These are phyloP conservation scores for Eutypa lata DNA, from an alignment of 2,329 filamentous ascomycete species.

Conservation along the genomic window DNA sequence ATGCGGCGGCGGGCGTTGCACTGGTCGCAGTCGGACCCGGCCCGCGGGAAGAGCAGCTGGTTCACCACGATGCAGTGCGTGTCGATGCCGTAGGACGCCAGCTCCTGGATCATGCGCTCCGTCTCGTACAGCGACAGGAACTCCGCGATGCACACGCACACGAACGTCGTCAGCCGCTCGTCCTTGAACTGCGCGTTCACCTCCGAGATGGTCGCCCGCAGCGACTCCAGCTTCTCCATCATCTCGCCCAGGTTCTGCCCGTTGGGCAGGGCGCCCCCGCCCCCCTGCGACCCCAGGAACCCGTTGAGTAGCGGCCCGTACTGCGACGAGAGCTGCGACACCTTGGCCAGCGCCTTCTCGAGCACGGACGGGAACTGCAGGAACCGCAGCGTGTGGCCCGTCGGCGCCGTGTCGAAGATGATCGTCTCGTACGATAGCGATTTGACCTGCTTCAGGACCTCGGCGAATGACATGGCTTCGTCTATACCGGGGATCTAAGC, in stretches of 20 bases:
- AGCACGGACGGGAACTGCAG: slow-evolving; percentile 97
- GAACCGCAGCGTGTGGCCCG: slow-evolving; percentile 96
- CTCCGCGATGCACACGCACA: slow-evolving; percentile 97
- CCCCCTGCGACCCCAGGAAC: slow-evolving; percentile 73
- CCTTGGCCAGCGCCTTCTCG: slow-evolving; percentile 96
- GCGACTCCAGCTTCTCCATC: slow-evolving; percentile 88
- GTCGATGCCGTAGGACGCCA: slow-evolving; percentile 89
- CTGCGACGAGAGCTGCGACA: slow-evolving; percentile 88
- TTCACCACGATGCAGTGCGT: slow-evolving; percentile 98
- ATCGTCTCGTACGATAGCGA: slow-evolving; percentile 98
- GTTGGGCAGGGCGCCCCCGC: slow-evolving; percentile 62
- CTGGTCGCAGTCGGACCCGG: slow-evolving; percentile 84
- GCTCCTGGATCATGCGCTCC: slow-evolving; percentile 98
- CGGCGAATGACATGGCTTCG: slow-evolving; percentile 99
- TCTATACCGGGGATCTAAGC: slow-evolving; percentile 94
- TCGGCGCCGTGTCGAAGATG: slow-evolving; percentile 97
- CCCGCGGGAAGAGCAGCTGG: slow-evolving; percentile 89
- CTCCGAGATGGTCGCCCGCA: slow-evolving; percentile 89
- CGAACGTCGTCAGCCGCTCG: slow-evolving; percentile 90
- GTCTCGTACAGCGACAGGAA: slow-evolving; percentile 97
- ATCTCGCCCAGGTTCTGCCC: slow-evolving; percentile 92
- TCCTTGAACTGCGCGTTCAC: slow-evolving; percentile 99
- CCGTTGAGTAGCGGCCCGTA: slow-evolving; percentile 96
- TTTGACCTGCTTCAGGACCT: slow-evolving; percentile 99
- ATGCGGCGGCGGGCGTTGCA: slow-evolving; percentile 94